Evolutionary conservation across 805 yeast genomes (phyloP).

Genomic region (Teunomyces tritomae): DNA sequence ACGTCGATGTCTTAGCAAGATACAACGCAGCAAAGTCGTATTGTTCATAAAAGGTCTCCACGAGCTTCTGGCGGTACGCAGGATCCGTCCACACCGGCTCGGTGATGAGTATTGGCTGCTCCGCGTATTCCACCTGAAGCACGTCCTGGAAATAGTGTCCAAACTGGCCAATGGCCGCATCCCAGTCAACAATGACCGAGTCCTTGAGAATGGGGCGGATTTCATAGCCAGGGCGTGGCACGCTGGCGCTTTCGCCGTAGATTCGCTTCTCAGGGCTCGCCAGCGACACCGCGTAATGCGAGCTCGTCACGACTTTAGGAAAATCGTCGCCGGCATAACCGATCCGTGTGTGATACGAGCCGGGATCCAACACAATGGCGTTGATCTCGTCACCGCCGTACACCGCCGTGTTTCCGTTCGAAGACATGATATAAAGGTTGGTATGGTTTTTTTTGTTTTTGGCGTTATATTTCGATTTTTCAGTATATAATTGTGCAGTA

Average conservation of each 20-base stretch:
- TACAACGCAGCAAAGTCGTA: slow-evolving; percentile 78
- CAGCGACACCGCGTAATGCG: slow-evolving; percentile 53
- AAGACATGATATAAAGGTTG: slow-evolving; percentile 17
- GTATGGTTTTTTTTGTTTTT: not conserved
- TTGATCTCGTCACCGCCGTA: slow-evolving; percentile 72
- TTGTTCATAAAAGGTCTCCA: slow-evolving; percentile 69
- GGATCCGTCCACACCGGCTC: slow-evolving; percentile 85
- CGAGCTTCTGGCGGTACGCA: slow-evolving; percentile 61
- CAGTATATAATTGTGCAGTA: too few relatives aligned
- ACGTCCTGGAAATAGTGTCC: slow-evolving; percentile 51
- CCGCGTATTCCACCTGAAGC: slow-evolving; percentile 52
- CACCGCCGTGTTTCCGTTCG: slow-evolving; percentile 19
- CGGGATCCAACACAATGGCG: slow-evolving; percentile 90
- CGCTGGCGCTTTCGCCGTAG: slow-evolving; percentile 44
- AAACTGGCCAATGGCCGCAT: slow-evolving; percentile 75
- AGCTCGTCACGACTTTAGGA: slow-evolving; percentile 75
- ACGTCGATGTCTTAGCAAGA: slow-evolving; percentile 78
- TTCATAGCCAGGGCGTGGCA: slow-evolving; percentile 51
- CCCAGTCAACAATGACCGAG: slow-evolving; percentile 78
- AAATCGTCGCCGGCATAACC: slow-evolving; percentile 94
- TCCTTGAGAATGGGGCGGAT: slow-evolving; percentile 59
- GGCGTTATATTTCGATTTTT: not conserved
- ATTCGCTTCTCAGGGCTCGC: slow-evolving; percentile 18
- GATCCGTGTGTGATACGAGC: slow-evolving; percentile 75
- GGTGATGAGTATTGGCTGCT: slow-evolving; percentile 76